Base-by-base conservation (phyloP, 805 yeast species). In the Vanderwaltozyma polyspora region DNA sequence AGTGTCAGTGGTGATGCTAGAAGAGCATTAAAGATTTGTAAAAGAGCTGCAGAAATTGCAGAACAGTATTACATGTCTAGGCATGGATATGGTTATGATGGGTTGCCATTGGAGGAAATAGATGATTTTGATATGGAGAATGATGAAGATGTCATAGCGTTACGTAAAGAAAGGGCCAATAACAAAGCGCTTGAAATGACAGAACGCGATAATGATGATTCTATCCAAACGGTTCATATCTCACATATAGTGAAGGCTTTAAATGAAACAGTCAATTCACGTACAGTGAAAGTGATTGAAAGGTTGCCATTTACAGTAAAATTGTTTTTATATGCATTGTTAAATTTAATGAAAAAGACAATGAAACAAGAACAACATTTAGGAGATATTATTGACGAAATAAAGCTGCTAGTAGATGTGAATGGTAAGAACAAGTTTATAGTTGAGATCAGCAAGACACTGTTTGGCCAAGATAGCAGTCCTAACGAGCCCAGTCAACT, bases 1-100 rank as follows among this genome's bases (percentile, higher is more conserved):
- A 76, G 91, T 59, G 96, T 91, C 3, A 82, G 93, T 53, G 98
- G 99, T 38, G 99, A 91, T 64, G 98, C 96, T 1, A 68, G 99
- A 49, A 66, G 97, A 39, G 96, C 95, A 0, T 63, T 91, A 36
- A 80, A 80, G 37, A 81, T 91, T 17, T 81, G 95, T 50, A 69
- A 87, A 25, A 64, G 96, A 37, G 95, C 96, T 0, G 79, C 87
- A 6, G 95, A 85, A 51, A 66, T 87, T 21, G 94, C 95, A 0
- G 93, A 84, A 49, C 49, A 59, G 23, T 81, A 77, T 39, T 72
- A 67, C 47, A 48, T 67, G 49, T 47, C 52, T 25, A 57, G 60
- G 23, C 51, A 55, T 36, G 60, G 62, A 1, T 54, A 45, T 35
- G 48, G 46, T 5, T 51, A 51, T 33, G 57, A 51, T 29, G 57